Evolutionary conservation across 2,329 filamentous ascomycete species (phyloP), one percentile per base, ranked within the genome.

Genomic region (Penicillium sp.): DNA sequence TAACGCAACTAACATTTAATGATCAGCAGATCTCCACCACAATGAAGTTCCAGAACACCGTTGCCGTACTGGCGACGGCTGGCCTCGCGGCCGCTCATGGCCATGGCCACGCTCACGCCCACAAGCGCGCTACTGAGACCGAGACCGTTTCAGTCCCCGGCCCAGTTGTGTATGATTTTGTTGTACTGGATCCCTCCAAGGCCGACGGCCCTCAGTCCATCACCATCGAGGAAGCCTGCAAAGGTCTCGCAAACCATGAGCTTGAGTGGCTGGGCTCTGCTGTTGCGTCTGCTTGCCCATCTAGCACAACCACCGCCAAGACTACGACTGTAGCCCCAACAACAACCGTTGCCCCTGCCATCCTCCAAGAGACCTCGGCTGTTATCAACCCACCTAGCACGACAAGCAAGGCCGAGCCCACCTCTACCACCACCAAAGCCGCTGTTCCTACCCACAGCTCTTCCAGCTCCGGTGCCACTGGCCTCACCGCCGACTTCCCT

Each of bases 121-220:
- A 74, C 60, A 73, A 73, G 66, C 77, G 75, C 61, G 69, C 61
- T 28, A 62, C 74, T 17, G 75, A 76, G 35, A 75, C 75, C 56
- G 76, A 78, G 19, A 75, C 79, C 50, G 82, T 84, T 51, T 80
- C 82, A 52, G 81, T 86, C 48, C 77, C 82, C 38, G 84, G 81
- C 40, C 81, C 86, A 63, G 84, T 87, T 53, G 82, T 88, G 54
- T 97, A 92, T 76, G 81, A 88, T 70, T 78, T 92, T 51, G 84
- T 88, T 58, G 88, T 87, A 58, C 65, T 85, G 67, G 60, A 77
- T 33, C 81, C 96, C 63, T 78, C 79, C 50, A 75, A 82, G 57
- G 14, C 47, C 31, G 55, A 50, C 9, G 9, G 45, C 9, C 47
- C 61, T 45, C 43, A 70, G 56, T 9, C 52, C 22, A 67, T 73